These are phyloP conservation scores for Pichia membranifaciens DNA, from an alignment of 805 yeast genomes.

Conservation along the genomic window DNA sequence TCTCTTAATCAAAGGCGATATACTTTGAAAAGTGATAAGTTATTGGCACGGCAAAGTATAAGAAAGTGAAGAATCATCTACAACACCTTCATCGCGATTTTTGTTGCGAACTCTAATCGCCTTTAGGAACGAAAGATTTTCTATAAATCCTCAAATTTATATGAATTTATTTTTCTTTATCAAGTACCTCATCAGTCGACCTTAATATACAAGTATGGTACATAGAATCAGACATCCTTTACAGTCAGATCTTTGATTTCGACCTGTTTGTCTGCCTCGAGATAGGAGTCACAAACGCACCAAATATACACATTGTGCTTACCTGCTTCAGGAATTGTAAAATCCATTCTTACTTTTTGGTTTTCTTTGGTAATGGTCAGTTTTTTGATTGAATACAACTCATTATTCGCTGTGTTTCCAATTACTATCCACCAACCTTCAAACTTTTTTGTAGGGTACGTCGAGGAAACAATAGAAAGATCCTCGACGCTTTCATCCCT, in stretches of 20 bases:
- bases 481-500: conserved; percentile 77
- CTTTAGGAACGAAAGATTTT: too few species aligned
- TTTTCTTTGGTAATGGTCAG: conserved; percentile 46
- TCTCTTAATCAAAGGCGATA: too few species aligned
- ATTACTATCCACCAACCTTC: conserved; percentile 87
- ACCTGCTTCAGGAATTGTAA: conserved; percentile 58
- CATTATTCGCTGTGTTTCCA: conserved; percentile 57
- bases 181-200: too few species aligned
- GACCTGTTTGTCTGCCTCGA: conserved; percentile 89
- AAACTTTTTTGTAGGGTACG: conserved; percentile 51
- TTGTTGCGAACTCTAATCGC: too few species aligned
- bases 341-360: conserved; percentile 48
- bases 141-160: too few species aligned
- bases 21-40: too few species aligned
- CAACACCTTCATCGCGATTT: too few species aligned
- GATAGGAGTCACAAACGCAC: conserved; percentile 86
- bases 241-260: conserved; percentile 21
- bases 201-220: not conserved
- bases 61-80: too few species aligned
- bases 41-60: too few species aligned
- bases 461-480: conserved; percentile 50
- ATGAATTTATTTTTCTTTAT: too few species aligned
- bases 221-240: not conserved
- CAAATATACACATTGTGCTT: conserved; percentile 59
- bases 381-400: conserved; percentile 69